These are phyloP conservation scores for Tricholoma furcatifolium DNA, from an alignment of 768 basidiomycete species.

Conservation along the genomic window DNA sequence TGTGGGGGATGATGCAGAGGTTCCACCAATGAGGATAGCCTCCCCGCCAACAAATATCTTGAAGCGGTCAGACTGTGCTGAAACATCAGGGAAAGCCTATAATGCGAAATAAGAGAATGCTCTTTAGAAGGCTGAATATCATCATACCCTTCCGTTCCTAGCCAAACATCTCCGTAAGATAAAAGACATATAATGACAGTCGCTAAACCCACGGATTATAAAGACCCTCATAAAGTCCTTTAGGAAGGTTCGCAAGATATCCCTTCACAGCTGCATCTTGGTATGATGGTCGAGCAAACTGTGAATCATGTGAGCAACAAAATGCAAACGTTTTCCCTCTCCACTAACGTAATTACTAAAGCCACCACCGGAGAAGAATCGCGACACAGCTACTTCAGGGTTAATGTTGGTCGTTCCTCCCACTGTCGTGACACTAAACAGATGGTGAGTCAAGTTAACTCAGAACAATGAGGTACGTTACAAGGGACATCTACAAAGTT, in stretches of 20 bases:
- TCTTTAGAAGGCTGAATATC: background rate
- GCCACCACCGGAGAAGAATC: constrained; percentile 67
- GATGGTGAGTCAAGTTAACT: background rate
- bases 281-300: constrained; percentile 57
- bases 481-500: constrained; percentile 45
- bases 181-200: background rate
- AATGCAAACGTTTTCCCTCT: background rate
- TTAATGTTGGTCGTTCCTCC: constrained; percentile 56
- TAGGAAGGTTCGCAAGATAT: constrained; percentile 45
- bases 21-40: constrained; percentile 49
- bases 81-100: constrained; percentile 64
- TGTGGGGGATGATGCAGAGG: constrained; percentile 63
- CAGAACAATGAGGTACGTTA: constrained; percentile 22
- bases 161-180: background rate
- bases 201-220: constrained; percentile 50
- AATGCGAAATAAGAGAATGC: background rate
- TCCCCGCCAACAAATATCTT: constrained; percentile 43
- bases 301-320: background rate
- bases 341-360: constrained; percentile 65
- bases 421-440: constrained; percentile 65
- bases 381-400: constrained; percentile 54
- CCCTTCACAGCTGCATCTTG: constrained; percentile 43
- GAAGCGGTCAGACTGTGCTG: constrained; percentile 56
- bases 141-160: constrained; percentile 53
- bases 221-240: constrained; percentile 52